These are phyloP conservation scores for Cinchona pubescens DNA, from an alignment of 257 asterid genomes.

Conservation along the genomic window DNA sequence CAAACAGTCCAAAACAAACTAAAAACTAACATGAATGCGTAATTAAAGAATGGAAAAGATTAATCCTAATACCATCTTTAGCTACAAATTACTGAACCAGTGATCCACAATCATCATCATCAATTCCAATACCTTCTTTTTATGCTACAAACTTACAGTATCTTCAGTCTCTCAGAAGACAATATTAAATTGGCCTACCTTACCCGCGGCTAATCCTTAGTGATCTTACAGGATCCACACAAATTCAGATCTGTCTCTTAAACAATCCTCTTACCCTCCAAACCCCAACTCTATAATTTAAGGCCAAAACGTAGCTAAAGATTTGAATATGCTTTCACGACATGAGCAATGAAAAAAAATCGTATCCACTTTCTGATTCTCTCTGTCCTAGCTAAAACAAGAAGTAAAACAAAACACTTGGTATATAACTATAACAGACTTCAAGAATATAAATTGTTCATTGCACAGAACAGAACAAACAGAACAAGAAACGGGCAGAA, in stretches of 20 bases:
- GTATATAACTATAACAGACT: background rate
- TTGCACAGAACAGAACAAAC: background rate
- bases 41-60: background rate
- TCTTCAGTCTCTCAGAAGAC: background rate
- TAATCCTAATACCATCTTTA: background rate
- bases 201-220: background rate
- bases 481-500: background rate
- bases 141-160: background rate
- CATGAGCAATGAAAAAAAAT: background rate
- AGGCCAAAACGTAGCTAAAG: background rate
- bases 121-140: background rate
- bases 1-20: background rate
- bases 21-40: background rate
- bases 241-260: too few species aligned
- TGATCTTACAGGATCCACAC: background rate
- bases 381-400: background rate
- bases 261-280: background rate
- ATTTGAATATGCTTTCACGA: background rate
- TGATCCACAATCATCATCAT: background rate
- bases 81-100: slow-evolving; percentile 1
- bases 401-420: background rate
- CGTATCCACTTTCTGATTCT: background rate
- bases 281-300: background rate
- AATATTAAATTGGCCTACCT: background rate
- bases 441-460: background rate